These are phyloP conservation scores for Penium margaritaceum DNA, from an alignment of 139 green algal genomes.

Conservation along the genomic window DNA sequence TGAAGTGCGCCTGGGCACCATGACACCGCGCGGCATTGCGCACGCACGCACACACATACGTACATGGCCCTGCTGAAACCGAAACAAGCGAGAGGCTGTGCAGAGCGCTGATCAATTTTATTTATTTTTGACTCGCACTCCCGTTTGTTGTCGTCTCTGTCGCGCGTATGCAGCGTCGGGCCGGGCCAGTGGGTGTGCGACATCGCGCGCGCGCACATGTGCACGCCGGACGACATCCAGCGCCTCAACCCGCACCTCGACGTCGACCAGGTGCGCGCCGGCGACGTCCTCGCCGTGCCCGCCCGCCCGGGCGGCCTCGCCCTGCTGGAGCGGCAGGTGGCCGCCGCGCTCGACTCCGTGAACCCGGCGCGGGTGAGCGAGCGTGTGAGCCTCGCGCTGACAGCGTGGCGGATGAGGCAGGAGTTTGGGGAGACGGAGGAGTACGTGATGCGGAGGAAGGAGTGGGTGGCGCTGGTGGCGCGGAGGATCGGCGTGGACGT, in stretches of 20 bases:
- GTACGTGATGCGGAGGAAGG: conserved; percentile 15
- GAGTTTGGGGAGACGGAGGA: conserved; percentile 3
- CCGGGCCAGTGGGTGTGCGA: conserved; percentile 13
- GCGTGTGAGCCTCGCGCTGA: too few relatives aligned
- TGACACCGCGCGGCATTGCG: too few relatives aligned
- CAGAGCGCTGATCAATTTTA: too few relatives aligned
- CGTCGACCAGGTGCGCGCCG: conserved; percentile 8
- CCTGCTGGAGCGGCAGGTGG: neutral
- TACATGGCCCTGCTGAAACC: too few relatives aligned
- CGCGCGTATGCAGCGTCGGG: neutral
- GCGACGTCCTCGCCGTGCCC: conserved; percentile 7
- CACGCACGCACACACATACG: too few relatives aligned
- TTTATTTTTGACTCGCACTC: too few relatives aligned
- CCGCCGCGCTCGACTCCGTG: neutral
- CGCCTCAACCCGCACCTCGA: conserved; percentile 10
- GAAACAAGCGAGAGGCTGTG: too few relatives aligned
- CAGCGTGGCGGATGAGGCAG: too few relatives aligned
- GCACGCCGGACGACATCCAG: conserved; percentile 8
- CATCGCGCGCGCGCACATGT: neutral
- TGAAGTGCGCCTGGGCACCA: too few relatives aligned
- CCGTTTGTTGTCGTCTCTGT: too few relatives aligned
- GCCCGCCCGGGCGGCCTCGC: neutral
- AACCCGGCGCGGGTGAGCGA: neutral
- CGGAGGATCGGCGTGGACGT: conserved; percentile 2
- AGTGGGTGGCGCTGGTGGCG: conserved; percentile 19